Percentiles rank a stretch among this genome's conserved stretches.
Evolutionary conservation across 2,329 filamentous ascomycete genomes (phyloP).

Genomic region (Diaporthe sp.): DNA sequence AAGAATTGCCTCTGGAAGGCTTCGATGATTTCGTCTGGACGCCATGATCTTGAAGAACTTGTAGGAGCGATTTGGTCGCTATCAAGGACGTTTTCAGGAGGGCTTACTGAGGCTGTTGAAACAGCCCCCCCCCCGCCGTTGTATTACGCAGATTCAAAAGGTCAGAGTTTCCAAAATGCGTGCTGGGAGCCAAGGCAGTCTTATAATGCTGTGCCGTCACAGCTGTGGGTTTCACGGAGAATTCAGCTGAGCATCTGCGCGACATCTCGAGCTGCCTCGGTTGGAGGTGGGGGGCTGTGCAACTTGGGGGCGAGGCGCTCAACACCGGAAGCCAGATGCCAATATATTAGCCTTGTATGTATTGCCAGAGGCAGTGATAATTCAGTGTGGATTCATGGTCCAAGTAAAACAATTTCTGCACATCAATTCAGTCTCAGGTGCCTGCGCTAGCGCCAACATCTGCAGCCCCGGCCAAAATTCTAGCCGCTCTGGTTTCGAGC

Average conservation of each 20-base stretch:
- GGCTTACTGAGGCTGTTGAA: not conserved
- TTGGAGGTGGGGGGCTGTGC: not conserved
- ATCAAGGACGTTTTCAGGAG: not conserved
- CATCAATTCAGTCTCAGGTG: not conserved
- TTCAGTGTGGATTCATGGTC: too few species aligned
- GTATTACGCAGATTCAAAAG: not conserved
- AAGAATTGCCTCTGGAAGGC: slow-evolving; percentile 29
- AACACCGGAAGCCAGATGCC: not conserved
- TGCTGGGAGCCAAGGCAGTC: not conserved
- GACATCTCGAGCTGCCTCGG: not conserved
- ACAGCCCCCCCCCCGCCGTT: not conserved
- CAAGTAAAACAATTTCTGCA: too few species aligned
- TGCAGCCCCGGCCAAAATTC: not conserved
- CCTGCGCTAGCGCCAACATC: not conserved
- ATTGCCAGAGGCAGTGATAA: not conserved
- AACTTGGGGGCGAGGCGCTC: not conserved
- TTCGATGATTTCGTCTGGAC: not conserved
- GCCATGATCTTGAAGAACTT: not conserved
- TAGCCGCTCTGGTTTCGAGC: not conserved
- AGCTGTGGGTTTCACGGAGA: not conserved
- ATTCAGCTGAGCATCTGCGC: not conserved
- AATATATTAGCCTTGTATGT: not conserved
- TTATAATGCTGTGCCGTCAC: not conserved
- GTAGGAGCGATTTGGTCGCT: not conserved
- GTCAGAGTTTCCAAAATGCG: not conserved